These are phyloP conservation scores for Zostera marina DNA, from an alignment of 116 monocot genomes.

Conservation along the genomic window DNA sequence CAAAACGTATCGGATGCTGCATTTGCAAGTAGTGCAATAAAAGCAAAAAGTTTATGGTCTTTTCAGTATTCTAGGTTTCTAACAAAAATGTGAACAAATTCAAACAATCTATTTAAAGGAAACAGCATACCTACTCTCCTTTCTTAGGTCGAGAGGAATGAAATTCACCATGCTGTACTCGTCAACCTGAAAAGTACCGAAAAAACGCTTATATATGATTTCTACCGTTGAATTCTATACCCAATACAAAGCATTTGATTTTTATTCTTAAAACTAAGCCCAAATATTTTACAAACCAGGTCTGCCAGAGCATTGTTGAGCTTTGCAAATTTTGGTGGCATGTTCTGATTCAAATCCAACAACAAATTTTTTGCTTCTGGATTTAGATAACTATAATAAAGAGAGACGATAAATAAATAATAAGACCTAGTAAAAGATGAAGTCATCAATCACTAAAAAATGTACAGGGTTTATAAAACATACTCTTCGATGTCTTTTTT, in stretches of 20 bases:
- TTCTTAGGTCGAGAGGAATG: constrained; percentile 82
- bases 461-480: constrained; percentile 8
- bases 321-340: constrained; percentile 78
- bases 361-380: constrained; percentile 63
- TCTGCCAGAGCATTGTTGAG: constrained; percentile 82
- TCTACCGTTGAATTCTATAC: too few relatives aligned
- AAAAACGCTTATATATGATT: background rate
- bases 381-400: constrained; percentile 50
- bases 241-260: too few relatives aligned
- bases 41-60: background rate
- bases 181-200: constrained; percentile 40
- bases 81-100: background rate
- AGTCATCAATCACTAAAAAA: background rate
- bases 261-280: too few relatives aligned
- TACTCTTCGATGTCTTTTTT: constrained; percentile 70
- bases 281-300: constrained; percentile 30
- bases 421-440: constrained; percentile 1
- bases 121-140: constrained; percentile 66
- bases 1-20: constrained; percentile 69
- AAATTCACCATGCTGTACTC: constrained; percentile 91
- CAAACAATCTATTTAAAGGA: background rate
- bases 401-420: constrained; percentile 3
- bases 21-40: background rate
- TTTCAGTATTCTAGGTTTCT: background rate
- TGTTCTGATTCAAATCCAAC: constrained; percentile 64